Evolutionary conservation across 2,329 filamentous ascomycete species (phyloP).

Genomic region (Pyrenophora teres): DNA sequence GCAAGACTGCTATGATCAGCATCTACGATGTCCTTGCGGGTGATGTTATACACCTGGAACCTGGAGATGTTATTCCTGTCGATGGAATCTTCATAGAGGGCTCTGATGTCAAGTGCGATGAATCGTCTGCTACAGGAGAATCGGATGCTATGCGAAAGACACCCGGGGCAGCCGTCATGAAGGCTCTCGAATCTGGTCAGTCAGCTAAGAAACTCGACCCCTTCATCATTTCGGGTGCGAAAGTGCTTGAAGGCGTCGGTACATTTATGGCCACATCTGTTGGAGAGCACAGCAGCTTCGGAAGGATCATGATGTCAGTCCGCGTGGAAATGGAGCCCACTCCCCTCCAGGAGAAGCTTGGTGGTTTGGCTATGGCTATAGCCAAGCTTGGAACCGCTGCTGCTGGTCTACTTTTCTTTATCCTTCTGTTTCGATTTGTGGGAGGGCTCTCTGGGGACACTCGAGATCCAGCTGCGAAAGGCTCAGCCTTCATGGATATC

Average conservation of each 20-base stretch:
- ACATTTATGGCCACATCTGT: constrained; percentile 61
- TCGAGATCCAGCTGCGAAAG: constrained; percentile 35
- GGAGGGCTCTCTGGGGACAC: constrained; percentile 35
- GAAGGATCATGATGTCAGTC: constrained; percentile 62
- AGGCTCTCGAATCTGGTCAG: constrained; percentile 57
- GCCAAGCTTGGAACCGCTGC: constrained; percentile 55
- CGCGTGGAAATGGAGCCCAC: constrained; percentile 59
- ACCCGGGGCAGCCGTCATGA: constrained; percentile 62
- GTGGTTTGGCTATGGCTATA: constrained; percentile 57
- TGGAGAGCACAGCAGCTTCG: constrained; percentile 60
- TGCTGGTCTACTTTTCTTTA: constrained; percentile 45
- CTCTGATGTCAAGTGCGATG: constrained; percentile 70
- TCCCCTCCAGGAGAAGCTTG: constrained; percentile 60
- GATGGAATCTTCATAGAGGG: constrained; percentile 71
- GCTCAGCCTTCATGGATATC: constrained; percentile 48
- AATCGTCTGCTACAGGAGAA: constrained; percentile 74
- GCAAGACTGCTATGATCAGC: constrained; percentile 64
- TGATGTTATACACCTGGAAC: constrained; percentile 70
- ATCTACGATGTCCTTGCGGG: constrained; percentile 67
- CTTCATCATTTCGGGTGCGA: constrained; percentile 65
- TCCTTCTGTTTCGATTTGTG: constrained; percentile 48
- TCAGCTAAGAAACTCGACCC: constrained; percentile 62
- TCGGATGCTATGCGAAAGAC: constrained; percentile 73
- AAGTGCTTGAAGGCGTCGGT: constrained; percentile 57
- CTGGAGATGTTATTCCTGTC: constrained; percentile 71